Percentiles rank a stretch among this genome's conserved stretches.
Evolutionary conservation across 208 protist species (phyloP).

Genomic region (Herpetomonas tarakana): DNA sequence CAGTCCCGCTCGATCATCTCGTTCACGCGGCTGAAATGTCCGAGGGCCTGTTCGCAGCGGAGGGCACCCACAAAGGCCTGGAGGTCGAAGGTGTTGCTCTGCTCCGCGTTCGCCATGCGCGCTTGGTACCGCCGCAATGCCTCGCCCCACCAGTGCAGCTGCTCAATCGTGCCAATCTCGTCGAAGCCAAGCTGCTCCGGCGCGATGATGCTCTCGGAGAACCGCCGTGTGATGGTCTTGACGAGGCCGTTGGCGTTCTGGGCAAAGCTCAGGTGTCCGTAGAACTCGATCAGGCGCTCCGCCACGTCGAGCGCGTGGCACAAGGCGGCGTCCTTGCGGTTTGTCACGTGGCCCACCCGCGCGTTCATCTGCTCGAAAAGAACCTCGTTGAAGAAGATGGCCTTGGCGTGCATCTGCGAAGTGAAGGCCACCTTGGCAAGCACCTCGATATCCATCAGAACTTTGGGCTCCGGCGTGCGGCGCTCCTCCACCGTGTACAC

Average conservation of each 20-base stretch:
- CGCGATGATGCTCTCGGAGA: constrained; percentile 70
- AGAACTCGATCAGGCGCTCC: constrained; percentile 84
- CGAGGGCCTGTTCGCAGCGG: constrained; percentile 77
- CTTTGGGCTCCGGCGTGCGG: constrained; percentile 28
- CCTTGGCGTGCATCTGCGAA: constrained; percentile 84
- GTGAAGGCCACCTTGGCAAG: constrained; percentile 71
- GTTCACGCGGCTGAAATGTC: constrained; percentile 56
- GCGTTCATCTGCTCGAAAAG: constrained; percentile 60
- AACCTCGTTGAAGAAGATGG: constrained; percentile 88
- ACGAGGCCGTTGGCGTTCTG: constrained; percentile 84
- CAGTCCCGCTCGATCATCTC: constrained; percentile 66
- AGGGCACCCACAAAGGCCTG: constrained; percentile 69
- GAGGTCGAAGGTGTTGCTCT: constrained; percentile 33
- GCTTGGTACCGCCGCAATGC: constrained; percentile 71
- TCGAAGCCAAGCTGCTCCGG: constrained; percentile 74
- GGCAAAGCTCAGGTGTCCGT: constrained; percentile 79
- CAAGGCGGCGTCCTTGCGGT: constrained; percentile 46
- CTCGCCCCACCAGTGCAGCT: constrained; percentile 87
- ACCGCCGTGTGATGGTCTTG: constrained; percentile 70
- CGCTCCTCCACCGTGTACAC: constrained; percentile 56
- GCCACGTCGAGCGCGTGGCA: constrained; percentile 47
- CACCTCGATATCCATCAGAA: constrained; percentile 69
- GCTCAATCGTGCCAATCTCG: constrained; percentile 77
- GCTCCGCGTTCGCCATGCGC: constrained; percentile 39
- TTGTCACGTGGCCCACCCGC: constrained; percentile 4